phyloP scores from a whole-genome alignment of 2,329 filamentous ascomycete genomes.

The Colletotrichum eremochloae region DNA sequence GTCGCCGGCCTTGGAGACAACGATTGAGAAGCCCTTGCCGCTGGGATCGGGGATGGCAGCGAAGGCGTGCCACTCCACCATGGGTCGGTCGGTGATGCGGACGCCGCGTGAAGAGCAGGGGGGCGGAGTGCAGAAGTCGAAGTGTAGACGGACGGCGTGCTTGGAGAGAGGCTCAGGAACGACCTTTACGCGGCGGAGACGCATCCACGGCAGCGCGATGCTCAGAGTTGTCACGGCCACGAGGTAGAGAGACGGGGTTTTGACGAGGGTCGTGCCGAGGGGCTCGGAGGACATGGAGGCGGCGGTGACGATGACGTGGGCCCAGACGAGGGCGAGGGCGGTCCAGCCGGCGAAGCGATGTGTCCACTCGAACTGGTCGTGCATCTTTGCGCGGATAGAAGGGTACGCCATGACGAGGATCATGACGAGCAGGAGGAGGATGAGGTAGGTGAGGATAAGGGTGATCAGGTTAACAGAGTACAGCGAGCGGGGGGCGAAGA shows the following conservation, averaged over 20 bases:
- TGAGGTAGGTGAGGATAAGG: slow-evolving; percentile 67
- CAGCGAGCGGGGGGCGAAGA: slow-evolving; percentile 50
- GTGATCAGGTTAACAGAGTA: slow-evolving; percentile 50
- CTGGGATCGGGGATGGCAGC: slow-evolving; percentile 75
- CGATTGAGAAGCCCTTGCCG: slow-evolving; percentile 71
- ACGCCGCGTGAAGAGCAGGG: slow-evolving; percentile 55
- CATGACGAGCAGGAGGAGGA: slow-evolving; percentile 67
- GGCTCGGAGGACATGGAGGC: slow-evolving; percentile 55
- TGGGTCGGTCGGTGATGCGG: slow-evolving; percentile 72
- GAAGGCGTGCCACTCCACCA: slow-evolving; percentile 82
- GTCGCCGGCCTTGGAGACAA: slow-evolving; percentile 81
- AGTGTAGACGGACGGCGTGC: slow-evolving; percentile 81
- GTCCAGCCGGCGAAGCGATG: slow-evolving; percentile 82
- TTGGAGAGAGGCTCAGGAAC: slow-evolving; percentile 76
- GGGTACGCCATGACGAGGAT: slow-evolving; percentile 77
- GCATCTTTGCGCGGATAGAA: slow-evolving; percentile 70
- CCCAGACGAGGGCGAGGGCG: slow-evolving; percentile 75
- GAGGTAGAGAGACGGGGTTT: slow-evolving; percentile 72
- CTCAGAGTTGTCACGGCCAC: slow-evolving; percentile 73
- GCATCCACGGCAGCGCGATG: slow-evolving; percentile 80
- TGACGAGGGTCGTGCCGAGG: slow-evolving; percentile 54
- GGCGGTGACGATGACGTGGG: slow-evolving; percentile 67
- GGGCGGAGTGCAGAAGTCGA: slow-evolving; percentile 70
- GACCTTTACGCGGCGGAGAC: slow-evolving; percentile 77
- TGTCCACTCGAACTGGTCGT: slow-evolving; percentile 78